A percentile compares a stretch with the other conserved stretches of the same genome.
These are phyloP conservation scores for Didymella pomorum DNA, from an alignment of 2,329 filamentous ascomycete genomes.

Conservation along the genomic window DNA sequence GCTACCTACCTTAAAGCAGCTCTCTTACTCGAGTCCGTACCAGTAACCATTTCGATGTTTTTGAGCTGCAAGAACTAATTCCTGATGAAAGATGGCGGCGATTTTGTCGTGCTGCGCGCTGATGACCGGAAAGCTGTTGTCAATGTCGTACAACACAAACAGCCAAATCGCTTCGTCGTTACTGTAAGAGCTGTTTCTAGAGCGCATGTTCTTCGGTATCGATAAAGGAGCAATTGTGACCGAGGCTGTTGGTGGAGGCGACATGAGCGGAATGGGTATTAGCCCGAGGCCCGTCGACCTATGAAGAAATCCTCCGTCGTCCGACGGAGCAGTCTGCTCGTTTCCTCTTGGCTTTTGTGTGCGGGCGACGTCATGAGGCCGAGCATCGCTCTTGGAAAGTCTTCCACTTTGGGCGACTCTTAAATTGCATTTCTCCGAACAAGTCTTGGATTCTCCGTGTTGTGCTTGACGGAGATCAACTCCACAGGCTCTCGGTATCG, in stretches of 20 bases:
- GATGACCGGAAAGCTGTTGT: background rate
- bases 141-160: slow-evolving; percentile 1
- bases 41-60: slow-evolving; percentile 16
- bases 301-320: slow-evolving; percentile 17
- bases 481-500: slow-evolving; percentile 9
- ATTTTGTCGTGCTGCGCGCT: background rate
- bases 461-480: background rate
- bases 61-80: background rate
- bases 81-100: background rate
- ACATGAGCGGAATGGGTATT: slow-evolving; percentile 37
- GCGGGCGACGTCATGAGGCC: background rate
- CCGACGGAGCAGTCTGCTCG: slow-evolving; percentile 5
- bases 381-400: background rate
- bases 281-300: slow-evolving; percentile 35
- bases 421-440: background rate
- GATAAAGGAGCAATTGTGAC: slow-evolving; percentile 33
- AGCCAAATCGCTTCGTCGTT: background rate
- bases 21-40: background rate
- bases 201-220: slow-evolving; percentile 21
- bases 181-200: slow-evolving; percentile 5
- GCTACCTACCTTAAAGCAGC: slow-evolving; percentile 20
- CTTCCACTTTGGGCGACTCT: background rate
- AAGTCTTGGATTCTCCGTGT: slow-evolving; percentile 2
- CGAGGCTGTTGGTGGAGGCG: slow-evolving; percentile 22
- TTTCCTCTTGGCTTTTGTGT: background rate